Conservation (phyloP, 768 basidiomycete species). For the Neoboletus brunneissimus region DNA sequence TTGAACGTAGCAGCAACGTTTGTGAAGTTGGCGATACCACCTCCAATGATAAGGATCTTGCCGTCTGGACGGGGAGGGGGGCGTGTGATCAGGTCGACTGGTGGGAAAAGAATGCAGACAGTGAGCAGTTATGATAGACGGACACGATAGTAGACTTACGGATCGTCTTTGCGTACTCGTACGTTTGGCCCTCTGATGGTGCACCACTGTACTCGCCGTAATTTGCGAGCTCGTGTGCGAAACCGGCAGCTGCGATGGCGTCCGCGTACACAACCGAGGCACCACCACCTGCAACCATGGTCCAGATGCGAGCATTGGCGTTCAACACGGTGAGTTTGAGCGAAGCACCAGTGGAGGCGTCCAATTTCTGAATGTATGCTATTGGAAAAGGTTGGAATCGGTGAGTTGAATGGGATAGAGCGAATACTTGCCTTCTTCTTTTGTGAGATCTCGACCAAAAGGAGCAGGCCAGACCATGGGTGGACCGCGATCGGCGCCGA, state of each 20-base stretch:
- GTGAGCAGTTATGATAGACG: no score
- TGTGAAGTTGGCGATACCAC: no score
- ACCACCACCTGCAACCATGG: slow-evolving; percentile 99
- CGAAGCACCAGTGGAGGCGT: slow-evolving; percentile 94
- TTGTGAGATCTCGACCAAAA: slow-evolving; percentile 96
- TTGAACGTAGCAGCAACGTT: no score
- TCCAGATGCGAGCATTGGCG: slow-evolving; percentile 94
- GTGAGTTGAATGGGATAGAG: neutral
- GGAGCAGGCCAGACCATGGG: slow-evolving; percentile 97
- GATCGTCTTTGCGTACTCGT: slow-evolving; percentile 99
- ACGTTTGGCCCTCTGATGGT: slow-evolving; percentile 96
- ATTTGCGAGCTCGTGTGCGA: slow-evolving; percentile 96
- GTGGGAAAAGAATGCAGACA: no score
- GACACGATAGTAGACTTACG: slow-evolving; percentile 62
- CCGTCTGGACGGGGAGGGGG: no score
- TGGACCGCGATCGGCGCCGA: slow-evolving; percentile 90
- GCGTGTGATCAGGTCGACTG: no score
- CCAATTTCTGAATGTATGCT: slow-evolving; percentile 98
- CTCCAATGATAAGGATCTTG: no score
- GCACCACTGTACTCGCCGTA: slow-evolving; percentile 99
- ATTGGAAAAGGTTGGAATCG: neutral
- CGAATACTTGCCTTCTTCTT: slow-evolving; percentile 62
- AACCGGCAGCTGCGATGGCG: slow-evolving; percentile 89
- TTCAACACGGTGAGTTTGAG: slow-evolving; percentile 98
- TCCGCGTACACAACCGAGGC: slow-evolving; percentile 68